Evolutionary conservation across 225 moss, liverwort and hornwort species (phyloP).

Genomic region (Antitrichia curtipendula): DNA sequence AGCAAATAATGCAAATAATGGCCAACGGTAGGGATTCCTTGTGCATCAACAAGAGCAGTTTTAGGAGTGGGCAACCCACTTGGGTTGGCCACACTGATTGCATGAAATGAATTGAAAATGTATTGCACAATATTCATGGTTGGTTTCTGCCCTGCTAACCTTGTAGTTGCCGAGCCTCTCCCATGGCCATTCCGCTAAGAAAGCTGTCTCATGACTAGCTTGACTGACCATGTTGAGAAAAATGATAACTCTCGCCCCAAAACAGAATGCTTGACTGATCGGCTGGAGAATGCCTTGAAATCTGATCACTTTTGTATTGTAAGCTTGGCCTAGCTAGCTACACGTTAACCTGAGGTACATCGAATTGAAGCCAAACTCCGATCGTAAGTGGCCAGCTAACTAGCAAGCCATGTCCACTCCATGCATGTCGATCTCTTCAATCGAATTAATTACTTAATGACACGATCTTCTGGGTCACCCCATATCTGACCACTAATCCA

Average conservation of each 20-base stretch:
- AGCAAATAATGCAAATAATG: not conserved
- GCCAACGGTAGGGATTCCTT: not conserved
- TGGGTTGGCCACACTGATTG: too few relatives aligned
- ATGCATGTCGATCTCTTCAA: not conserved
- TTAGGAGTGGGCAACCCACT: not conserved
- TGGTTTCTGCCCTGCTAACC: not conserved
- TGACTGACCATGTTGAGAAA: constrained; percentile 4
- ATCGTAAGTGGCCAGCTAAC: not conserved
- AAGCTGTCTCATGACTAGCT: not conserved
- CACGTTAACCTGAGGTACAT: not conserved
- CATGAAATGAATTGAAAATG: not conserved
- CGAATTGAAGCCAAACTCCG: not conserved
- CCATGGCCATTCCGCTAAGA: constrained; percentile 33
- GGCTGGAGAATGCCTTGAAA: not conserved
- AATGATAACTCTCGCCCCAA: not conserved
- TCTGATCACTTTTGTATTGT: too few relatives aligned
- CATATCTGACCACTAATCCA: not conserved
- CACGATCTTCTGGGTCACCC: not conserved
- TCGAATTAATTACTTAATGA: too few relatives aligned
- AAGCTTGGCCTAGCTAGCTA: too few relatives aligned
- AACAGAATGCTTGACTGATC: not conserved
- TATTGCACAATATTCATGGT: not conserved
- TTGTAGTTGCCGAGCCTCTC: constrained; percentile 38
- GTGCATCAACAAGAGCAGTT: not conserved
- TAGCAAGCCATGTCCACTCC: not conserved